These are phyloP conservation scores for Monosporascus sp. DNA, from an alignment of 2,329 filamentous ascomycete species.

Conservation along the genomic window DNA sequence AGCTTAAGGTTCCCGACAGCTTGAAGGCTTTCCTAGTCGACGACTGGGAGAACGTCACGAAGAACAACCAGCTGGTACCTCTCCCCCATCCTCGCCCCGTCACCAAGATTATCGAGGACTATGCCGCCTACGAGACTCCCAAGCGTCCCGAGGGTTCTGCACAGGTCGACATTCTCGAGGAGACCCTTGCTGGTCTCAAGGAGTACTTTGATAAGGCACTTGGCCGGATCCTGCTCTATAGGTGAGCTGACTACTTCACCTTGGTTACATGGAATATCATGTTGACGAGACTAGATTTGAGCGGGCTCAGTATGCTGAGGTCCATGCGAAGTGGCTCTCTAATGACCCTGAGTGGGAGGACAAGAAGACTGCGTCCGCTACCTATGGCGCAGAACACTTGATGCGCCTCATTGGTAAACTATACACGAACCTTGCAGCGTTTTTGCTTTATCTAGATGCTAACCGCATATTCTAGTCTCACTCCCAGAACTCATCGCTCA, in stretches of 20 bases:
- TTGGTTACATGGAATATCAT: not conserved
- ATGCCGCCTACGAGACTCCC: slow-evolving; percentile 63
- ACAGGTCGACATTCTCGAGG: slow-evolving; percentile 80
- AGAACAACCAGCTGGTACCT: slow-evolving; percentile 83
- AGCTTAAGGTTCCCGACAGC: slow-evolving; percentile 79
- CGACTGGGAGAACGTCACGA: slow-evolving; percentile 98
- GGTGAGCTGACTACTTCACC: slow-evolving; percentile 36
- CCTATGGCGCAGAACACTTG: slow-evolving; percentile 91
- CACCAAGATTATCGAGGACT: slow-evolving; percentile 73
- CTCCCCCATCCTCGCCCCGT: slow-evolving; percentile 75
- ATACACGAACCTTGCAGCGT: not conserved
- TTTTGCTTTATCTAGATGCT: not conserved
- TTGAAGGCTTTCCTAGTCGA: slow-evolving; percentile 92
- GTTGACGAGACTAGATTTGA: slow-evolving; percentile 62
- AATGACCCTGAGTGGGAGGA: slow-evolving; percentile 59
- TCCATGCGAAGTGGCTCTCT: slow-evolving; percentile 64
- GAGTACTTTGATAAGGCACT: slow-evolving; percentile 94
- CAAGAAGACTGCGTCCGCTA: slow-evolving; percentile 64
- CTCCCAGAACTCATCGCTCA: slow-evolving; percentile 92
- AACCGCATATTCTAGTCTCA: slow-evolving; percentile 53
- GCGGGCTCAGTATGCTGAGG: slow-evolving; percentile 76
- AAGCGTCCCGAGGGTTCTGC: slow-evolving; percentile 62
- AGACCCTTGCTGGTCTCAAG: slow-evolving; percentile 77
- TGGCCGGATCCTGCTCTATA: slow-evolving; percentile 82
- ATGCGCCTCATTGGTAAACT: slow-evolving; percentile 77